A percentile compares a stretch with the other conserved stretches of the same genome.
Evolutionary conservation across 192 early-diverging fungal genomes (phyloP).

Genomic region (Diversispora eburnea): DNA sequence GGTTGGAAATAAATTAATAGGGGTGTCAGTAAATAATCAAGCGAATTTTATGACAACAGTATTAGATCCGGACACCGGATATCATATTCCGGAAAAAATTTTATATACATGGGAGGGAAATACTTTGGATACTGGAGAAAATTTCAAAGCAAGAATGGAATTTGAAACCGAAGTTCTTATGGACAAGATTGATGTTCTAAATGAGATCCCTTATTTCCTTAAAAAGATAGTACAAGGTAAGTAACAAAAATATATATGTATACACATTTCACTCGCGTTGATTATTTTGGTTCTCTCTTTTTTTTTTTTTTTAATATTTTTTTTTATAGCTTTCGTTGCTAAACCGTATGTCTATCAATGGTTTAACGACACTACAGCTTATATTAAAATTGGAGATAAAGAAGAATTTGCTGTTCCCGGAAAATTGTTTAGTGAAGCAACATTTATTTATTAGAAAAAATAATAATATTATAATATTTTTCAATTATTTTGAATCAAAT

Average conservation of each 20-base stretch:
- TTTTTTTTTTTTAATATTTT: not conserved
- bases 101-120: slow-evolving; percentile 77
- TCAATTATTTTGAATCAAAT: not conserved
- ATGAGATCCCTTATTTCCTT: slow-evolving; percentile 89
- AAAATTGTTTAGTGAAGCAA: slow-evolving; percentile 77
- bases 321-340: slow-evolving; percentile 68
- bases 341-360: slow-evolving; percentile 95
- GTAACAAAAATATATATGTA: not conserved
- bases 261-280: not conserved
- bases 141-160: slow-evolving; percentile 60
- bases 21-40: slow-evolving; percentile 73
- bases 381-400: slow-evolving; percentile 73
- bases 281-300: not conserved
- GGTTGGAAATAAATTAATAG: slow-evolving; percentile 60
- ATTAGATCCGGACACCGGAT: slow-evolving; percentile 78
- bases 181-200: slow-evolving; percentile 86
- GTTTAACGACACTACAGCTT: slow-evolving; percentile 70
- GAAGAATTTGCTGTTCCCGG: slow-evolving; percentile 54
- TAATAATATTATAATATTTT: slow-evolving; percentile 3
- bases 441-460: slow-evolving; percentile 56
- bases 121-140: slow-evolving; percentile 63
- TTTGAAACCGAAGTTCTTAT: slow-evolving; percentile 59
- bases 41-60: slow-evolving; percentile 60
- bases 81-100: slow-evolving; percentile 71
- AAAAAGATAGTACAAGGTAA: slow-evolving; percentile 75